These are phyloP conservation scores for Euphorbia peplus DNA, from an alignment of 345 rosid species.

Conservation along the genomic window DNA sequence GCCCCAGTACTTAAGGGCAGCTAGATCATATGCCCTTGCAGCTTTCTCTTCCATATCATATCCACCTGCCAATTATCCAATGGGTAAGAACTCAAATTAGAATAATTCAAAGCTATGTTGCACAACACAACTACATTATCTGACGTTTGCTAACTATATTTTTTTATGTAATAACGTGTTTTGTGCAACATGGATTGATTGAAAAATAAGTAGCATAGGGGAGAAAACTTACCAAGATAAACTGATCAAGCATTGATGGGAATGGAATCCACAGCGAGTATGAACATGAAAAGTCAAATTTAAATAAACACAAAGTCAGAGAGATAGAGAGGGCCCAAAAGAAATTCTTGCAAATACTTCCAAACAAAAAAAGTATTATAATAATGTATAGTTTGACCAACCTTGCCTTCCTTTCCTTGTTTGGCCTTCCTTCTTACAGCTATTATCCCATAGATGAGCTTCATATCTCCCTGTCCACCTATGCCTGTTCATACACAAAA, in stretches of 20 bases:
- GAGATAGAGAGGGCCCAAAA: conserved; percentile 23
- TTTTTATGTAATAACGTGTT: no score
- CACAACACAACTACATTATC: no score
- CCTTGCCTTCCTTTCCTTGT: conserved; percentile 93
- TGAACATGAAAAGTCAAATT: conserved; percentile 28
- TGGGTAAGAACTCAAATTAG: neutral
- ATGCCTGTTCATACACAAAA: conserved; percentile 36
- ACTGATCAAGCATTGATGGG: conserved; percentile 48
- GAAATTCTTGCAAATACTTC: conserved; percentile 24
- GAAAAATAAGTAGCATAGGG: neutral
- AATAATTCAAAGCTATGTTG: no score
- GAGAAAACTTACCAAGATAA: conserved; percentile 60
- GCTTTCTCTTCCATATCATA: conserved; percentile 91
- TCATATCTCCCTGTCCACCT: conserved; percentile 90
- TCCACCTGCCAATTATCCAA: conserved; percentile 43
- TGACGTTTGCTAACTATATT: no score
- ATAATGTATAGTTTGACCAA: conserved; percentile 31
- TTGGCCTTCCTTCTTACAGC: conserved; percentile 92
- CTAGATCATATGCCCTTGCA: conserved; percentile 79
- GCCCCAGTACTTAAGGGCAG: conserved; percentile 88
- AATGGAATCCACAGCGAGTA: conserved; percentile 35
- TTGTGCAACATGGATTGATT: no score
- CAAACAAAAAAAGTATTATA: conserved; percentile 22
- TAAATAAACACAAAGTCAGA: conserved; percentile 37
- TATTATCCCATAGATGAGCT: conserved; percentile 87